Evolutionary conservation across 192 early-diverging fungal genomes (phyloP), one percentile per base, ranked within the genome.

Genomic region (Spinellus fusiger): DNA sequence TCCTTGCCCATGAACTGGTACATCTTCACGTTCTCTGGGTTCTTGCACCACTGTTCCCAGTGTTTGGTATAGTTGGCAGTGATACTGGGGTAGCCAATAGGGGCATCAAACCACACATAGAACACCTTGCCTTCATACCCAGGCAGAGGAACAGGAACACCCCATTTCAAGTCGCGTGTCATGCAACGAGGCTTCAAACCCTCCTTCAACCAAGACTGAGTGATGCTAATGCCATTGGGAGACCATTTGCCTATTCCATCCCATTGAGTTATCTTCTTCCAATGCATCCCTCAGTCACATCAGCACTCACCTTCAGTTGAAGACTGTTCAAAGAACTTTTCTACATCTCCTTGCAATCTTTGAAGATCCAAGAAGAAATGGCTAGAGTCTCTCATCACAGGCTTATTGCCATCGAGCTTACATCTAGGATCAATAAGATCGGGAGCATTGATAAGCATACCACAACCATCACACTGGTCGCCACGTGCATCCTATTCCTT

Each of bases 1-100:
- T 99, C 97, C 78, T 99, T 99, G 65, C 97, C 97, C 95, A 99
- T 98, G 71, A 99, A 99, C 80, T 99, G 95, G 80, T 91, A 98
- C 66, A 98, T 83, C 73, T 92, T 81, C 53, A 99, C 95, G 47
- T 99, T 71, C 20, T 93, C 80, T 0, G 94, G 94, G 77, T 99
- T 97, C 82, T 95, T 95, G 95, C 97, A 99, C 97, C 97, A 99
- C 67, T 90, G 82, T 73, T 94, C 84, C 95, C 95, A 97, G 23
- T 96, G 86, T 53, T 74, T 63, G 4, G 95, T 95, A 74, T 97
- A 97, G 55, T 86, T 94, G 37, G 95, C 94, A 1, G 95, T 98
- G 71, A 99, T 99, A 32, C 94, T 97, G 20, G 91, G 86, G 66
- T 98, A 98, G 48, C 97, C 97, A 61, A 99, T 94, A 56, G 89